Conservation (phyloP, 2,329 filamentous ascomycete genomes). For the Dactylellina parvicollis region DNA sequence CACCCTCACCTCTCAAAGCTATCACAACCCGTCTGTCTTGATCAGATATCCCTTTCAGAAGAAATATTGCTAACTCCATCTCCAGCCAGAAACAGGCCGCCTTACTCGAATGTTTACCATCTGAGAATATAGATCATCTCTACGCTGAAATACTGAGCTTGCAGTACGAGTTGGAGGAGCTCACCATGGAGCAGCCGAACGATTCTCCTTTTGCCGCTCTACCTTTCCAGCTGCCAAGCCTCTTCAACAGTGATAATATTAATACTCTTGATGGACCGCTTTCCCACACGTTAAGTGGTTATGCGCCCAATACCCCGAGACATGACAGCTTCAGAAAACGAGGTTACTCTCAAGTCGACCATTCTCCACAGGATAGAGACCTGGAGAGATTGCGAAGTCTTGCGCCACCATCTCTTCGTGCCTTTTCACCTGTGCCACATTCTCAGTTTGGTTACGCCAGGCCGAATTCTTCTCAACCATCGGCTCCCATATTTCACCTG, state of each 20-base stretch:
- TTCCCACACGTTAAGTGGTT: background rate
- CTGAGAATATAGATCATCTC: constrained; percentile 27
- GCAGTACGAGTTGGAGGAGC: constrained; percentile 21
- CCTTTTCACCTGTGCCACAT: background rate
- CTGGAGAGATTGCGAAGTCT: background rate
- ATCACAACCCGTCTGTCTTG: too few species aligned
- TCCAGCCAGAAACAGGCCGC: constrained; percentile 36
- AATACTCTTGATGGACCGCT: too few species aligned
- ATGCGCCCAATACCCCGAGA: background rate
- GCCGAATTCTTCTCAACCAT: background rate
- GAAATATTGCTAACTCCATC: background rate
- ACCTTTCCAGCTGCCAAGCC: background rate
- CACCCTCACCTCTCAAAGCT: too few species aligned
- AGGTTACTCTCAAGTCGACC: constrained; percentile 39
- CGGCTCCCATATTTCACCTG: background rate
- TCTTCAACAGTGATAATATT: too few species aligned
- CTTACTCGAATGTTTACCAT: constrained; percentile 28
- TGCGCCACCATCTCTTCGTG: background rate
- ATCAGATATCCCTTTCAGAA: too few species aligned
- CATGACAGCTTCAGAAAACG: constrained; percentile 14
- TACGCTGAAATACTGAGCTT: constrained; percentile 29
- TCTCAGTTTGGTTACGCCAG: background rate
- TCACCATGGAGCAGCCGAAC: constrained; percentile 30
- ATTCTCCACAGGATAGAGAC: constrained; percentile 15
- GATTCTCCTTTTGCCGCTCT: background rate